Conservation (phyloP, 2,329 filamentous ascomycete genomes). For the Diaporthe vaccinii region DNA sequence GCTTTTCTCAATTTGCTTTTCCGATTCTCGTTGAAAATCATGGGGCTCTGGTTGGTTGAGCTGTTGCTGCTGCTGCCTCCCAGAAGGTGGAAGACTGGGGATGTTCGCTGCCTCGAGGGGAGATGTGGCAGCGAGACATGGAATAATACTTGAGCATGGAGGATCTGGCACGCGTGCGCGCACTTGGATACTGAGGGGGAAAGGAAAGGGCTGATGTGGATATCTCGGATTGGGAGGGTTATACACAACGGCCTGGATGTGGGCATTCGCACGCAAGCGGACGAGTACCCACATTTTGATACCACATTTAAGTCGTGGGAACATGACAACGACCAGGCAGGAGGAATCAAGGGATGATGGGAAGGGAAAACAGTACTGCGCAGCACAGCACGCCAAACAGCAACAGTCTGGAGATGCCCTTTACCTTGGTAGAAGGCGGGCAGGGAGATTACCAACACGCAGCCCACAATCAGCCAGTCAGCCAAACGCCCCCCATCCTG, state of each 20-base stretch:
- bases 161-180: neutral
- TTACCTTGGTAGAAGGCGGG: neutral
- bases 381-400: conserved; percentile 6
- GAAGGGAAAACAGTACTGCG: neutral
- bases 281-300: neutral
- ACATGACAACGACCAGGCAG: neutral
- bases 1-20: conserved; percentile 4
- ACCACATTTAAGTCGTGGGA: neutral
- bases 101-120: neutral
- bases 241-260: neutral
- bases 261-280: neutral
- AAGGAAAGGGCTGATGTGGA: neutral
- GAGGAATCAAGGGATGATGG: neutral
- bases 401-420: neutral
- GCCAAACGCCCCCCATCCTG: neutral
- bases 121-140: neutral
- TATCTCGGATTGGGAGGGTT: neutral
- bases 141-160: neutral
- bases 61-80: neutral
- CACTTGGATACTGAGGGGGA: conserved; percentile 21
- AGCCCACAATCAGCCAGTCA: neutral
- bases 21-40: neutral
- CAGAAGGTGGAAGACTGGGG: neutral
- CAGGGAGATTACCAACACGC: neutral
- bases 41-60: neutral